Base-by-base conservation (phyloP, 768 basidiomycete species). In the Naematelia aurantialba region DNA sequence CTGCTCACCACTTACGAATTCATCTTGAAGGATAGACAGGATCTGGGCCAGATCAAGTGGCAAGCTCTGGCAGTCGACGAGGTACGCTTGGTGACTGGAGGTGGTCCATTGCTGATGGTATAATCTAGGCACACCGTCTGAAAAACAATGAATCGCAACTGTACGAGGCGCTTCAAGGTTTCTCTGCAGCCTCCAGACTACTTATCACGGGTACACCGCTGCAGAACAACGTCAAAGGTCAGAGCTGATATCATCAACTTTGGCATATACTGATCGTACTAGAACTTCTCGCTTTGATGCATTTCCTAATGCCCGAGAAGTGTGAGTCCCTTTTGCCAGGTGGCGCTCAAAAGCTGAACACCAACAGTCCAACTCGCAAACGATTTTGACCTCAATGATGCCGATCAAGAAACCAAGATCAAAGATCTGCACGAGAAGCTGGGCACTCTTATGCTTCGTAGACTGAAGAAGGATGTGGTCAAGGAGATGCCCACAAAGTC, bases 141-240 rank as follows among this genome's bases (percentile, higher is more conserved):
- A 99, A 99, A 82, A 98, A 99, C 78, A 90, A 89, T 56, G 96
- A 98, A 77, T 91, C 89, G 67, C 93, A 97, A 79, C 77, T 99
- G 54, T 98, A 98, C 78, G 91, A 98, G 74, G 93, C 93, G 3
- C 81, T 99, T 55, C 82, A 85, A 70, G 84, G 89, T 62, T 99
- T 98, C 80, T 83, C 85, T 48, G 87, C 91, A 45, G 87, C 88
- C 3, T 91, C 89, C 34, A 92, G 94, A 79, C 83, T 99, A 56
- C 85, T 99, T 68, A 98, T 99, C 75, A 99, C 96, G 0, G 96
- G 96, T 14, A 99, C 96, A 1, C 96, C 96, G 24, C 81, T 99
- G 55, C 96, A 99, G 78, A 99, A 99, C 80, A 99, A 96, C 74
- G 94, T 99, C 68, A 97, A 91, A 82, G 93, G 93, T 91, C 67